Conservation (phyloP, 2,329 filamentous ascomycete genomes). For the Exophiala dermatitidis region DNA sequence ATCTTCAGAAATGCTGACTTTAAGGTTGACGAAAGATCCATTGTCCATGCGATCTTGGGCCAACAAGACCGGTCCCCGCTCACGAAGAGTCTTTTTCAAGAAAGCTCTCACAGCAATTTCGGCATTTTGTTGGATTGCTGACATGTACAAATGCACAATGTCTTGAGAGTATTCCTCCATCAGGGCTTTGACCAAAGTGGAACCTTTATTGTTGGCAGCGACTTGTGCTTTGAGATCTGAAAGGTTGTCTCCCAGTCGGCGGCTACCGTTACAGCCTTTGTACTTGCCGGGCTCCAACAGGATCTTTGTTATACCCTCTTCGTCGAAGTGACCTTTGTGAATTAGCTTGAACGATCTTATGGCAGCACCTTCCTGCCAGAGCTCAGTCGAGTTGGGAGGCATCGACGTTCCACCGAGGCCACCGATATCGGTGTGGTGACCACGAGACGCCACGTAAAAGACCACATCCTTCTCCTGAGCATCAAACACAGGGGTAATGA, state of each 20-base stretch:
- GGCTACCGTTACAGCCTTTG: conserved; percentile 12
- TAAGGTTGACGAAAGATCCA: conserved; percentile 33
- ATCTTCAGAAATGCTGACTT: conserved; percentile 31
- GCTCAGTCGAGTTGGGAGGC: conserved; percentile 40
- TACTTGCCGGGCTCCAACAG: conserved; percentile 23
- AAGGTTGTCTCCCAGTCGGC: conserved; percentile 38
- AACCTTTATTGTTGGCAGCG: conserved; percentile 40
- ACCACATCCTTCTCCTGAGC: conserved; percentile 59
- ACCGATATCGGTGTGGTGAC: conserved; percentile 62
- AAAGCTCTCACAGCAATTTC: conserved; percentile 32
- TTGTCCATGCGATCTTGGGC: conserved; percentile 39
- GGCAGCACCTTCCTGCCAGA: conserved; percentile 44
- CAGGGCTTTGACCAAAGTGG: conserved; percentile 32
- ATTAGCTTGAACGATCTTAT: conserved; percentile 38
- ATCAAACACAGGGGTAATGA: conserved; percentile 67
- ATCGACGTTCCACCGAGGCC: conserved; percentile 31
- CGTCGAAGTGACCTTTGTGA: conserved; percentile 32
- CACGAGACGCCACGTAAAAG: conserved; percentile 71
- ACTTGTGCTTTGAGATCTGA: conserved; percentile 42
- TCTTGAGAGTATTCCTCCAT: conserved; percentile 33
- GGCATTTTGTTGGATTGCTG: conserved; percentile 34
- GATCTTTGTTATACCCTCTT: conserved; percentile 30
- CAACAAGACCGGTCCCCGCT: conserved; percentile 22
- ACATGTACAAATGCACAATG: conserved; percentile 38
- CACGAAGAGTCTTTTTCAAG: conserved; percentile 24